Percentiles rank a stretch among this genome's conserved stretches.
Evolutionary conservation across 495 filamentous ascomycete species (phyloP).

Genomic region (Hypoxylon perforatum): DNA sequence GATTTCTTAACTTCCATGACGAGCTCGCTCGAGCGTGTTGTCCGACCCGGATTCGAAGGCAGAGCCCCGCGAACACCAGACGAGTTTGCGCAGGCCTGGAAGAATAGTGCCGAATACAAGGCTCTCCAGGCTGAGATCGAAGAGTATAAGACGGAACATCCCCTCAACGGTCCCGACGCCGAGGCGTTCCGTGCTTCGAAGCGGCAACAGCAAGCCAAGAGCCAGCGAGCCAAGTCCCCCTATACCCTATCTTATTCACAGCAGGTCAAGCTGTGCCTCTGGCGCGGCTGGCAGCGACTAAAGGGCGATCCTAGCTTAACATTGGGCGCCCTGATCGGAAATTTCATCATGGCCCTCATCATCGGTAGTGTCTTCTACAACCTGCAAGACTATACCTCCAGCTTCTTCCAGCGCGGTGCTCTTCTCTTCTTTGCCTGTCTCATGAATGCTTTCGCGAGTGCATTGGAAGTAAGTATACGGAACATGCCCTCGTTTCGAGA

Average conservation of each 20-base stretch:
- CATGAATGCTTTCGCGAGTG: slow-evolving; percentile 83
- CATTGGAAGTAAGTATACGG: slow-evolving; percentile 69
- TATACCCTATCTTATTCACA: slow-evolving; percentile 79
- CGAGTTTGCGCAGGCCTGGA: slow-evolving; percentile 81
- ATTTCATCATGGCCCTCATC: slow-evolving; percentile 79
- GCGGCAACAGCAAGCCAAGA: slow-evolving; percentile 71
- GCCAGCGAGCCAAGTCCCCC: slow-evolving; percentile 72
- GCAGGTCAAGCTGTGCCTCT: slow-evolving; percentile 79
- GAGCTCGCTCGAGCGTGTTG: slow-evolving; percentile 72
- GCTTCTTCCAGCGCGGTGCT: slow-evolving; percentile 83
- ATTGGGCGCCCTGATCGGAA: slow-evolving; percentile 75
- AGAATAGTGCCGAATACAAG: slow-evolving; percentile 73
- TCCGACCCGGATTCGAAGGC: slow-evolving; percentile 72
- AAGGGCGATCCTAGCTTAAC: slow-evolving; percentile 78
- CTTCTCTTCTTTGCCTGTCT: slow-evolving; percentile 90
- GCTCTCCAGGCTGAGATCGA: slow-evolving; percentile 77
- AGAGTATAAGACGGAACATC: slow-evolving; percentile 70
- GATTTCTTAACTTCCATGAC: slow-evolving; percentile 88
- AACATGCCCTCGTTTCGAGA: not conserved
- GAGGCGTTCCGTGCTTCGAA: slow-evolving; percentile 76
- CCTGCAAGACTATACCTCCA: slow-evolving; percentile 66
- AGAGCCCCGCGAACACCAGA: slow-evolving; percentile 76
- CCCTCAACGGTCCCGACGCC: slow-evolving; percentile 71
- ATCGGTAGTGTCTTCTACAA: slow-evolving; percentile 87
- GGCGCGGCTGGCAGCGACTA: slow-evolving; percentile 77